phyloP scores from a whole-genome alignment of 495 filamentous ascomycete genomes.

The Neurospora discreta region DNA sequence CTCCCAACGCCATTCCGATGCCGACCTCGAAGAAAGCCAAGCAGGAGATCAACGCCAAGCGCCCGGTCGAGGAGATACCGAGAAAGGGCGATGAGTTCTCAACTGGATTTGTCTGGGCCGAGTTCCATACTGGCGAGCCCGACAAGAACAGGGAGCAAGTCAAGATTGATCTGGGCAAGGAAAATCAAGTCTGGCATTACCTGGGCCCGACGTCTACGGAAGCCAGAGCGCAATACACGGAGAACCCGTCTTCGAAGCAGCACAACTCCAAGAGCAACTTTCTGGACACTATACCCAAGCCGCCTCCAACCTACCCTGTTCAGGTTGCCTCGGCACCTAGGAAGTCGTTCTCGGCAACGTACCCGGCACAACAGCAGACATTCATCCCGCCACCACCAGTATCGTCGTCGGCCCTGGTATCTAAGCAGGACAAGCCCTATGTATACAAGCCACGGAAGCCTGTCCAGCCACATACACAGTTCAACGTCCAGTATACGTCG shows the following conservation, averaged over 20 bases:
- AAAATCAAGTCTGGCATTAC: conserved; percentile 81
- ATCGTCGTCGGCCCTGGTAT: neutral
- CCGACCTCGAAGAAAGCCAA: conserved; percentile 43
- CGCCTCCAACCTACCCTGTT: conserved; percentile 18
- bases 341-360: conserved; percentile 8
- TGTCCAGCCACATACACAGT: conserved; percentile 20
- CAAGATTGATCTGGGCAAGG: conserved; percentile 56
- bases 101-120: conserved; percentile 63
- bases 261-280: conserved; percentile 52
- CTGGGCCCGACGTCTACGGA: conserved; percentile 81
- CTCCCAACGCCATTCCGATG: conserved; percentile 45
- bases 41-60: conserved; percentile 45
- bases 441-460: conserved; percentile 42
- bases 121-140: conserved; percentile 55
- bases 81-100: conserved; percentile 60
- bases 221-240: conserved; percentile 83
- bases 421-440: conserved; percentile 36
- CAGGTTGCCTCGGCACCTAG: conserved; percentile 8
- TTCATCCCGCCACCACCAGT: neutral
- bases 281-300: conserved; percentile 49
- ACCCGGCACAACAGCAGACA: conserved; percentile 1
- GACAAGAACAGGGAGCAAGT: conserved; percentile 30
- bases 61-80: conserved; percentile 48
- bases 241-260: conserved; percentile 49
- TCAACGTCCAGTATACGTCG: conserved; percentile 23